Percentiles rank a stretch among this genome's conserved stretches.
Conservation (phyloP, 1,284 basidiomycete genomes). For the Microbotryum violaceum region DNA sequence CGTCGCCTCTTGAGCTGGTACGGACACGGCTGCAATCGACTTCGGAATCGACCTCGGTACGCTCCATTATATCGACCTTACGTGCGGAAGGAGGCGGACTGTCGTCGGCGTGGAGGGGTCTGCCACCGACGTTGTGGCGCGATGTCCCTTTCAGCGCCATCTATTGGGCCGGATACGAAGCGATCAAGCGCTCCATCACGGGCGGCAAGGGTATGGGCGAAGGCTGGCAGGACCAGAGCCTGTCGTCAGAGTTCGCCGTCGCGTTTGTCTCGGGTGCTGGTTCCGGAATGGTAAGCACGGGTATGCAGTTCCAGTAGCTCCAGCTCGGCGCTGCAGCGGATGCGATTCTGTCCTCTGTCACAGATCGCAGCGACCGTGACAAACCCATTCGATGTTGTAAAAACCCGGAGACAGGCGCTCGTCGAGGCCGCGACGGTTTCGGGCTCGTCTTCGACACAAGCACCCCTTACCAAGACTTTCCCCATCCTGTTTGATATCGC, state of each 20-base stretch:
- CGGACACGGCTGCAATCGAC: slow-evolving; percentile 83
- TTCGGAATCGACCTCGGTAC: not conserved
- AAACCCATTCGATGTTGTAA: slow-evolving; percentile 92
- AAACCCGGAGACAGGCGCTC: slow-evolving; percentile 70
- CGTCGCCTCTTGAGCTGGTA: slow-evolving; percentile 86
- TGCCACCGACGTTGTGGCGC: slow-evolving; percentile 87
- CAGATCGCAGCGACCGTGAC: slow-evolving; percentile 74
- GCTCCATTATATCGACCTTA: slow-evolving; percentile 5
- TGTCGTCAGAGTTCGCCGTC: slow-evolving; percentile 59
- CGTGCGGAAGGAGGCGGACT: slow-evolving; percentile 50
- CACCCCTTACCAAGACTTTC: slow-evolving; percentile 45
- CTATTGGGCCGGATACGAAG: slow-evolving; percentile 60
- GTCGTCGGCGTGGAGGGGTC: slow-evolving; percentile 74
- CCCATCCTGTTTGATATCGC: slow-evolving; percentile 62
- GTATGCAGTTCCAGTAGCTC: not conserved
- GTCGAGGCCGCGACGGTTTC: slow-evolving; percentile 1
- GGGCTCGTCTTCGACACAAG: not conserved
- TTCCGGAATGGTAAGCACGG: slow-evolving; percentile 53
- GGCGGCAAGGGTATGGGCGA: slow-evolving; percentile 43
- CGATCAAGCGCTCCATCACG: slow-evolving; percentile 36
- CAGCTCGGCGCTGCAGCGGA: not conserved
- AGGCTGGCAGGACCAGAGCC: slow-evolving; percentile 47
- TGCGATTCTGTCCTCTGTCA: not conserved
- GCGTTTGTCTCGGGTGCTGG: slow-evolving; percentile 76
- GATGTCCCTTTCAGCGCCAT: slow-evolving; percentile 95